Percentiles rank a stretch among this genome's conserved stretches.
phyloP scores from a whole-genome alignment of 139 green algal genomes.

The Picochlorum sp. region DNA sequence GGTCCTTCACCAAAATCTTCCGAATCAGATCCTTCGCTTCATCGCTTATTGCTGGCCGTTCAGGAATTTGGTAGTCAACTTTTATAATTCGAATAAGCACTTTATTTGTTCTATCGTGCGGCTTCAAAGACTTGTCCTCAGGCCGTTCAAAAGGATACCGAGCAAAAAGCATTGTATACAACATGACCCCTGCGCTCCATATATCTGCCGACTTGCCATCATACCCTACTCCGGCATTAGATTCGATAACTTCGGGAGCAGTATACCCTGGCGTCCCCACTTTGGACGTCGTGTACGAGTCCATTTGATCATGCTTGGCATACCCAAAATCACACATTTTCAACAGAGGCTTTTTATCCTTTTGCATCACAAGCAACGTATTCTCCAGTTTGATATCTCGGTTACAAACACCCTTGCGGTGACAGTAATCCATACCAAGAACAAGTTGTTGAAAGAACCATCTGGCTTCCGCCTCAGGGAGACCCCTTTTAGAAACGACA shows the following conservation, averaged over 20 bases:
- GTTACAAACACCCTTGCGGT: slow-evolving; percentile 53
- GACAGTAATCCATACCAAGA: slow-evolving; percentile 46
- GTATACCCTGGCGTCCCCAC: slow-evolving; percentile 48
- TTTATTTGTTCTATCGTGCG: slow-evolving; percentile 11
- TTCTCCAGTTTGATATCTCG: slow-evolving; percentile 79
- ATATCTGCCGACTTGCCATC: slow-evolving; percentile 42
- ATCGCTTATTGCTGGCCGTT: slow-evolving; percentile 6
- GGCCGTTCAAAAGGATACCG: slow-evolving; percentile 44
- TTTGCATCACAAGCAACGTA: slow-evolving; percentile 39
- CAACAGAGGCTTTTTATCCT: slow-evolving; percentile 42
- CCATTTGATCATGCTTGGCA: slow-evolving; percentile 60
- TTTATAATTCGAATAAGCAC: slow-evolving; percentile 41
- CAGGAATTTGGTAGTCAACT: slow-evolving; percentile 40
- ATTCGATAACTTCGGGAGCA: slow-evolving; percentile 39
- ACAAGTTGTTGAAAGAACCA: slow-evolving; percentile 57
- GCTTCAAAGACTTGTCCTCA: slow-evolving; percentile 27
- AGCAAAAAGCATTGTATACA: slow-evolving; percentile 81
- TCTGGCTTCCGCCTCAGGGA: slow-evolving; percentile 37
- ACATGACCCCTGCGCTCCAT: slow-evolving; percentile 50
- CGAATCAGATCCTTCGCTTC: slow-evolving; percentile 34
- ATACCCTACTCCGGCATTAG: slow-evolving; percentile 14
- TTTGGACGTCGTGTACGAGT: slow-evolving; percentile 42
- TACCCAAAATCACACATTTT: slow-evolving; percentile 93
- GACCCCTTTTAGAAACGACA: slow-evolving; percentile 23
- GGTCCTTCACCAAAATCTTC: slow-evolving; percentile 23